A percentile compares a stretch with the other conserved stretches of the same genome.
These are phyloP conservation scores for Penicillium corylophilum DNA, from an alignment of 2,329 filamentous ascomycete genomes.

Conservation along the genomic window DNA sequence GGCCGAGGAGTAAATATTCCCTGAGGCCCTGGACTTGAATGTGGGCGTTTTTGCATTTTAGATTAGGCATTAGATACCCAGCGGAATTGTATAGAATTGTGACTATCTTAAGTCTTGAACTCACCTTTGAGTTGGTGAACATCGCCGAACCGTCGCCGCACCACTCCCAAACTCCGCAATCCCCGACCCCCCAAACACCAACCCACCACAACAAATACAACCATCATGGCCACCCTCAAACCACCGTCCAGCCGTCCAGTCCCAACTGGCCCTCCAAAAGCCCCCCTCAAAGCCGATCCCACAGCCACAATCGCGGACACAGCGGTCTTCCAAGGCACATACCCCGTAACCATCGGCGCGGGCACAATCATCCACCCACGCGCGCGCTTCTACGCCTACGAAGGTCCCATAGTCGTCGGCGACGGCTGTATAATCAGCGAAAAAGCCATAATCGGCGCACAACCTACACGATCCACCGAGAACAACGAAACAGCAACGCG, in stretches of 20 bases:
- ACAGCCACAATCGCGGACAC: constrained; percentile 42
- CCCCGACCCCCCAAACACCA: constrained; percentile 7
- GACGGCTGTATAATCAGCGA: constrained; percentile 82
- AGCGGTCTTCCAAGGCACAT: constrained; percentile 57
- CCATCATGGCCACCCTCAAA: constrained; percentile 27
- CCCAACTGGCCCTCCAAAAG: constrained; percentile 29
- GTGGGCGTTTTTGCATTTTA: neutral
- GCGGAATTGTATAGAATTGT: neutral
- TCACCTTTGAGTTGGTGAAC: neutral
- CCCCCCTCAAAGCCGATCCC: constrained; percentile 38
- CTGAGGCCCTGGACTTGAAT: neutral
- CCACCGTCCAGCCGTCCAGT: constrained; percentile 31
- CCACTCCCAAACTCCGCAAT: constrained; percentile 15
- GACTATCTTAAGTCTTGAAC: neutral
- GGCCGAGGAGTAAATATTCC: constrained; percentile 8
- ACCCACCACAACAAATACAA: neutral
- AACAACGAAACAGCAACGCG: constrained; percentile 23
- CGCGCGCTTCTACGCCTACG: constrained; percentile 71
- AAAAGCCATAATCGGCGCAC: constrained; percentile 48
- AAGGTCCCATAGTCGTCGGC: constrained; percentile 77
- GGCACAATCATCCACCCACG: constrained; percentile 86
- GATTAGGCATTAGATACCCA: constrained; percentile 13
- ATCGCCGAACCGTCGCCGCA: neutral
- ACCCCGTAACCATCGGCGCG: constrained; percentile 75
- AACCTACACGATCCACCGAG: constrained; percentile 38